These are phyloP conservation scores for Arthrobotrys musiformis DNA, from an alignment of 2,329 filamentous ascomycete species.

Conservation along the genomic window DNA sequence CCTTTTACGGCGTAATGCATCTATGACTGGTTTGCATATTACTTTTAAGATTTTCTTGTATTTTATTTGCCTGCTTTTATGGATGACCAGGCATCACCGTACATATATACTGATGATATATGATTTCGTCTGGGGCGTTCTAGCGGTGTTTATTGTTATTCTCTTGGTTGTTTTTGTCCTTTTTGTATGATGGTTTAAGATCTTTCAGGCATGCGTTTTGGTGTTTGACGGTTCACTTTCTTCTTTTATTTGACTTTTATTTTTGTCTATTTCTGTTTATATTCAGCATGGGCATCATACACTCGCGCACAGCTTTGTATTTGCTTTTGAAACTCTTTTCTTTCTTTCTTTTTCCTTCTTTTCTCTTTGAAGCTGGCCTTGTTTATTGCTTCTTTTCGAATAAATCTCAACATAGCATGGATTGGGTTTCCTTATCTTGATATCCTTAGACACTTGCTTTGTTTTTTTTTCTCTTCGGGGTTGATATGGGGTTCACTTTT, in stretches of 20 bases:
- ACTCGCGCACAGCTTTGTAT: neutral
- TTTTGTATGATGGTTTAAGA: slow-evolving; percentile 13
- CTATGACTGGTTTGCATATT: slow-evolving; percentile 25
- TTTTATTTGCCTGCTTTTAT: slow-evolving; percentile 38
- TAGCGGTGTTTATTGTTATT: slow-evolving; percentile 29
- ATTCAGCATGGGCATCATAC: neutral
- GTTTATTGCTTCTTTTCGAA: slow-evolving; percentile 9
- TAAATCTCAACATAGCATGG: slow-evolving; percentile 41
- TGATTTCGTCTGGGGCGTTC: slow-evolving; percentile 54
- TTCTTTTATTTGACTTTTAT: neutral
- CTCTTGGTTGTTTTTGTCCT: slow-evolving; percentile 24
- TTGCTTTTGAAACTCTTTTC: neutral
- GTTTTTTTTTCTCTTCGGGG: slow-evolving; percentile 3
- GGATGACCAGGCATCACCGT: slow-evolving; percentile 55
- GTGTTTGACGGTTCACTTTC: slow-evolving; percentile 5
- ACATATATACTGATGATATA: slow-evolving; percentile 54
- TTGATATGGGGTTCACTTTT: slow-evolving; percentile 1
- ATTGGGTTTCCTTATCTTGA: slow-evolving; percentile 35
- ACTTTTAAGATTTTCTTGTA: slow-evolving; percentile 40
- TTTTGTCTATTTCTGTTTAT: neutral
- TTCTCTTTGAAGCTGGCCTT: slow-evolving; percentile 16
- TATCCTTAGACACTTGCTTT: slow-evolving; percentile 44
- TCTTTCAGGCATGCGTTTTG: slow-evolving; percentile 28
- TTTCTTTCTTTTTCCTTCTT: neutral
- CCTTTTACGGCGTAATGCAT: neutral